phyloP scores from a whole-genome alignment of 148 eudicot genomes.

The Vaccinium vitisidaea region DNA sequence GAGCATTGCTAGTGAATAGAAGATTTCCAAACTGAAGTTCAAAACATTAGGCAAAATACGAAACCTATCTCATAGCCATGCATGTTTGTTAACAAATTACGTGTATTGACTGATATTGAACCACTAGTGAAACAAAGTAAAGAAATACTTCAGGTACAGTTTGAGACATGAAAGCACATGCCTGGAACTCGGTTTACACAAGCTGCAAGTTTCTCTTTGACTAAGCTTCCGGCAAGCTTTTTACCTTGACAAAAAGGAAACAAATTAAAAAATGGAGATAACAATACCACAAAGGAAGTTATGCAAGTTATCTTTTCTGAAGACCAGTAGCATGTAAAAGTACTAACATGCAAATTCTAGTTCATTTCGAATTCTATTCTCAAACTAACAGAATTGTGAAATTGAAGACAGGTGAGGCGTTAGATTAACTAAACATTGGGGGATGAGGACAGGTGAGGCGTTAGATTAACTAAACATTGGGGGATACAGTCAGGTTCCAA shows the following conservation, averaged over 20 bases:
- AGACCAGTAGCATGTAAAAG: background rate
- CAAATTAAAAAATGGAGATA: background rate
- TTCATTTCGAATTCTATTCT: background rate
- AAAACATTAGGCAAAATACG: background rate
- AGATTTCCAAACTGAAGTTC: background rate
- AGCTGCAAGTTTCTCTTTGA: constrained; percentile 91
- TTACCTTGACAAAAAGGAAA: constrained; percentile 45
- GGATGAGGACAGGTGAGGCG: background rate
- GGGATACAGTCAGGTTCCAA: background rate
- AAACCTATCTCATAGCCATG: background rate
- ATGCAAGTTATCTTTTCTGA: background rate
- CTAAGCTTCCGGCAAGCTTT: constrained; percentile 85
- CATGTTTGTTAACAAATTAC: background rate
- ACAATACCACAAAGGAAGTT: background rate
- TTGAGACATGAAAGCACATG: constrained; percentile 21
- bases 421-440: background rate
- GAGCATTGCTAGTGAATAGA: background rate
- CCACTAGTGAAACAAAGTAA: background rate
- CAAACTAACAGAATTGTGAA: background rate
- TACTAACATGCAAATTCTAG: background rate
- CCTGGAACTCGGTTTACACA: constrained; percentile 99
- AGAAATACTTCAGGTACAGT: background rate
- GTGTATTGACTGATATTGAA: background rate
- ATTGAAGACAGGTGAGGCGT: background rate
- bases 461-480: background rate